Evolutionary conservation across 495 filamentous ascomycete genomes (phyloP).

Genomic region (Arthonia radiata): DNA sequence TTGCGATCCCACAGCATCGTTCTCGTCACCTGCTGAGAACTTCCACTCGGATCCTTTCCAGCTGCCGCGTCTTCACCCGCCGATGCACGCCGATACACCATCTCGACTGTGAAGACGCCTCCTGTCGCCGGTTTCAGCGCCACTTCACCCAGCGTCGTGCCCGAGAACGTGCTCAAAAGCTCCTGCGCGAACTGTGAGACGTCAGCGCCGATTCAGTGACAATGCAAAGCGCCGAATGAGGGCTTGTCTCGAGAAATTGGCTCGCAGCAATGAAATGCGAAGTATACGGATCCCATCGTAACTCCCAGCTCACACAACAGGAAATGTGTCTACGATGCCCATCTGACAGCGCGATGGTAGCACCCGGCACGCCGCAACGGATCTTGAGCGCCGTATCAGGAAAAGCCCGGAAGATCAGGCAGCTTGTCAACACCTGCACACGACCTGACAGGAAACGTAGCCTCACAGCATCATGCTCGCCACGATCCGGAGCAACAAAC

Average conservation of each 20-base stretch:
- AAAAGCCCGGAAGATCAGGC: too few relatives aligned
- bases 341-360: too few relatives aligned
- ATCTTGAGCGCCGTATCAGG: too few relatives aligned
- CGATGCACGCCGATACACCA: too few relatives aligned
- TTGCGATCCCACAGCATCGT: slow-evolving; percentile 73
- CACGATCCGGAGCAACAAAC: too few relatives aligned
- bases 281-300: not conserved
- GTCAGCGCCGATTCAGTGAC: slow-evolving; percentile 1
- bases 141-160: slow-evolving; percentile 63
- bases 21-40: slow-evolving; percentile 18
- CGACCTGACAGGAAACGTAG: too few relatives aligned
- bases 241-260: too few relatives aligned
- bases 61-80: too few relatives aligned
- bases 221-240: not conserved
- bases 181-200: slow-evolving; percentile 65
- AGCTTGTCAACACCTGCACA: too few relatives aligned
- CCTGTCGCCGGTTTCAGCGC: slow-evolving; percentile 71
- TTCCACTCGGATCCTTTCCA: too few relatives aligned
- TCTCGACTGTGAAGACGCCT: slow-evolving; percentile 44
- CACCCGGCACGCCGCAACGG: too few relatives aligned
- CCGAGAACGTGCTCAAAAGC: slow-evolving; percentile 90
- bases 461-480: too few relatives aligned
- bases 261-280: not conserved
- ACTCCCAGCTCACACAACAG: not conserved
- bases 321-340: not conserved